Percentiles rank a stretch among this genome's conserved stretches.
These are phyloP conservation scores for Phenoliferia sp. DNA, from an alignment of 1,284 basidiomycete genomes.

Conservation along the genomic window DNA sequence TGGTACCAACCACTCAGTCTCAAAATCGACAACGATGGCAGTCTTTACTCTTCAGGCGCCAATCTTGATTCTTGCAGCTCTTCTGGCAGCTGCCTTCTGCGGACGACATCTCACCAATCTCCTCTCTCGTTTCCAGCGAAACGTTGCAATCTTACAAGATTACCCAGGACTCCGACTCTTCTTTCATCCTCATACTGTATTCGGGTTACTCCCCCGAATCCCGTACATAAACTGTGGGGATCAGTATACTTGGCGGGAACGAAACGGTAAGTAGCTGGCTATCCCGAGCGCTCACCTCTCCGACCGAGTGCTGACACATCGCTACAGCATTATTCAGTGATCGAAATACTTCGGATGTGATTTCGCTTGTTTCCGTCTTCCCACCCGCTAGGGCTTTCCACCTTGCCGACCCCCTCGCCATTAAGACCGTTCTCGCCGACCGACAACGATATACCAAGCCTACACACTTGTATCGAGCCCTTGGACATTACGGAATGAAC, in stretches of 20 bases:
- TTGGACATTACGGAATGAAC: constrained; percentile 22
- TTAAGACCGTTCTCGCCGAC: neutral
- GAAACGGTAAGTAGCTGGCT: no score
- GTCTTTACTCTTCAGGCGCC: neutral
- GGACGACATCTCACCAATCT: neutral
- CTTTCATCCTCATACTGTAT: constrained; percentile 20
- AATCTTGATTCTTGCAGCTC: neutral
- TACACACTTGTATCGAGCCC: constrained; percentile 15
- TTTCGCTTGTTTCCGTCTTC: constrained; percentile 18
- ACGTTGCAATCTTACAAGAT: neutral
- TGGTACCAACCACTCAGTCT: no score
- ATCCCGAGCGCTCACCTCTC: neutral
- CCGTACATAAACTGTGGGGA: constrained; percentile 21
- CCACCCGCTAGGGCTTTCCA: constrained; percentile 12
- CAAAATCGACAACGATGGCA: neutral
- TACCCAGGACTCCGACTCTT: constrained; percentile 21
- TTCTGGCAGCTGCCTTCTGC: neutral
- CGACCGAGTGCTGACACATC: neutral
- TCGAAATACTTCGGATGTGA: constrained; percentile 11
- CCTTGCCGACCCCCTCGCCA: constrained; percentile 19
- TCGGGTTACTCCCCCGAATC: constrained; percentile 14
- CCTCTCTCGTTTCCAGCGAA: neutral
- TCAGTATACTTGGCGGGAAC: constrained; percentile 16
- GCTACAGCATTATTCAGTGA: constrained; percentile 1
- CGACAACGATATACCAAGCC: constrained; percentile 9